These are phyloP conservation scores for Colletotrichum shisoi DNA, from an alignment of 2,329 filamentous ascomycete species.

Conservation along the genomic window DNA sequence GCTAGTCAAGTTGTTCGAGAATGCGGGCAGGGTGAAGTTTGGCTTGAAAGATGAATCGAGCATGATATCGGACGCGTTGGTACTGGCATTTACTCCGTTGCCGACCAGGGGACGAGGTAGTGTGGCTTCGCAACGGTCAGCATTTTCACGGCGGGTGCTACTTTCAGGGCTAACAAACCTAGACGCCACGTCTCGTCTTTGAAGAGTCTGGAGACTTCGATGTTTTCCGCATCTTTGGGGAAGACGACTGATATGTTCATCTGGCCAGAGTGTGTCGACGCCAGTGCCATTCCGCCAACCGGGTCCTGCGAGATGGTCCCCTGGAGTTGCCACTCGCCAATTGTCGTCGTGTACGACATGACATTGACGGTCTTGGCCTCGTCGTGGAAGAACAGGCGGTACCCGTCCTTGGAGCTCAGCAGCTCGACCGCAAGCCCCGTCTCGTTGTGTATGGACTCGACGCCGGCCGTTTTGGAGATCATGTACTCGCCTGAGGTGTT, in stretches of 20 bases:
- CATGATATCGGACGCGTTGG: constrained; percentile 20
- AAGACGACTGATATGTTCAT: constrained; percentile 50
- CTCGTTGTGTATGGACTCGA: constrained; percentile 43
- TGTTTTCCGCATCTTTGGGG: constrained; percentile 46
- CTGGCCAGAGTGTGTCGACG: constrained; percentile 43
- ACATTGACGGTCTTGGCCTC: constrained; percentile 45
- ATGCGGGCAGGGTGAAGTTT: constrained; percentile 30
- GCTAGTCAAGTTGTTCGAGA: background rate
- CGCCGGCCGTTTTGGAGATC: constrained; percentile 43
- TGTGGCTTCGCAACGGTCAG: constrained; percentile 45
- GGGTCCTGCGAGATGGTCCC: constrained; percentile 48
- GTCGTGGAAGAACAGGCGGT: constrained; percentile 53
- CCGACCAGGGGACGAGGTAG: constrained; percentile 47
- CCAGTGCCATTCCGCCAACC: constrained; percentile 45
- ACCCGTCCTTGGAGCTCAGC: constrained; percentile 47
- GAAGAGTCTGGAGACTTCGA: constrained; percentile 46
- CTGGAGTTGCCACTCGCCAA: constrained; percentile 44
- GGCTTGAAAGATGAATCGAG: constrained; percentile 13
- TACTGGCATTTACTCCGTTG: constrained; percentile 5
- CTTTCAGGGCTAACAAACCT: constrained; percentile 40
- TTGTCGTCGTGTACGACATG: constrained; percentile 45
- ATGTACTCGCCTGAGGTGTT: constrained; percentile 44
- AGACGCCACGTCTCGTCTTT: constrained; percentile 47
- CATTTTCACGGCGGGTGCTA: background rate
- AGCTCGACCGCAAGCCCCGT: constrained; percentile 47